Evolutionary conservation across 345 rosid genomes (phyloP).

Genomic region (Eutrema japonicum): DNA sequence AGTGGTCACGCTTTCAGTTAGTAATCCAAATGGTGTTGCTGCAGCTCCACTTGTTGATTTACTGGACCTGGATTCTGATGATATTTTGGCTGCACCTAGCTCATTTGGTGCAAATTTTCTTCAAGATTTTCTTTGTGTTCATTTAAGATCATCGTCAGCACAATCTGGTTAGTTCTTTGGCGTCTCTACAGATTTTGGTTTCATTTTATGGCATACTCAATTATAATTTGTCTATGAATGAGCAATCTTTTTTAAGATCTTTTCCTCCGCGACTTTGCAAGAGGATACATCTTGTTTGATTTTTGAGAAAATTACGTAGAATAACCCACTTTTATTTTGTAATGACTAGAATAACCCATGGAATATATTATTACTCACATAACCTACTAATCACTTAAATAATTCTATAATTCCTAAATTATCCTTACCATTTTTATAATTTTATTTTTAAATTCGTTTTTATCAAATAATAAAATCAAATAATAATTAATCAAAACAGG

Average conservation of each 20-base stretch:
- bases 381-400: too few relatives aligned
- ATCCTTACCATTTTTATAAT: too few relatives aligned
- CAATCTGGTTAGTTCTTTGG: slow-evolving; percentile 63
- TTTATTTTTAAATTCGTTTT: too few relatives aligned
- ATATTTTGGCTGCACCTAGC: slow-evolving; percentile 72
- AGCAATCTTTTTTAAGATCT: neutral
- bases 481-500: too few relatives aligned
- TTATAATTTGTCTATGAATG: slow-evolving; percentile 10
- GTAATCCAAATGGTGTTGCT: slow-evolving; percentile 84
- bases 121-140: slow-evolving; percentile 90
- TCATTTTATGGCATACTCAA: slow-evolving; percentile 1
- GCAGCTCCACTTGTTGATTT: slow-evolving; percentile 84
- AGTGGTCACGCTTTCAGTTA: slow-evolving; percentile 60
- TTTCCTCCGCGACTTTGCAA: neutral
- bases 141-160: slow-evolving; percentile 58
- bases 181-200: slow-evolving; percentile 1
- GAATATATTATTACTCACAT: too few relatives aligned
- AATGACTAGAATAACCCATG: too few relatives aligned
- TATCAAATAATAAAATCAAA: too few relatives aligned
- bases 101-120: slow-evolving; percentile 87
- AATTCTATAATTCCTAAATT: too few relatives aligned
- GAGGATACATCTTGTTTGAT: too few relatives aligned
- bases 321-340: too few relatives aligned
- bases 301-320: too few relatives aligned
- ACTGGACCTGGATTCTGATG: slow-evolving; percentile 84